phyloP scores from a whole-genome alignment of 176 grass and related monocot genomes.

The Chloris gayana region DNA sequence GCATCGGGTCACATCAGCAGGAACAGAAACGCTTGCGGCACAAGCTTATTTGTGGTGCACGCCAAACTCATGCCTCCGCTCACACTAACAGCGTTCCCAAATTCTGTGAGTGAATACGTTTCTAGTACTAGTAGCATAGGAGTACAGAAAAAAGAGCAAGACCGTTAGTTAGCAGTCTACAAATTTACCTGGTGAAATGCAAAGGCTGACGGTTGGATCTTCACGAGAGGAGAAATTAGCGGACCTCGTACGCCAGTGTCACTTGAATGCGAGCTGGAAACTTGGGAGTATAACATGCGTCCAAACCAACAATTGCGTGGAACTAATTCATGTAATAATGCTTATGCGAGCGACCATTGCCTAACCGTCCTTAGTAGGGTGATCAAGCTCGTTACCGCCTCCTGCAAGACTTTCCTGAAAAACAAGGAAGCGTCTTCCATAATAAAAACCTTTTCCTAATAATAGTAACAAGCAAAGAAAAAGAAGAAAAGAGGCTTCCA shows the following conservation, averaged over 20 bases:
- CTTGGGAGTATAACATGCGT: too few species aligned
- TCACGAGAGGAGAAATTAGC: too few species aligned
- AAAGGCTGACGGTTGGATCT: not conserved
- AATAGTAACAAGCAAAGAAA: not conserved
- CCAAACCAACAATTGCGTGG: not conserved
- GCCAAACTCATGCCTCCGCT: conserved; percentile 29
- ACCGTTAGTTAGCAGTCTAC: not conserved
- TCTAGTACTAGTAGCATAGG: too few species aligned
- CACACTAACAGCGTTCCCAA: not conserved
- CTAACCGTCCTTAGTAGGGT: not conserved
- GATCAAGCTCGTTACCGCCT: not conserved
- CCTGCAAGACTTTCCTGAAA: not conserved
- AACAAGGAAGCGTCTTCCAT: not conserved
- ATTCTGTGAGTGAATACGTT: not conserved
- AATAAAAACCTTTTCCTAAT: not conserved
- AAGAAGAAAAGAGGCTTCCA: not conserved
- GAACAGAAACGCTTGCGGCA: conserved; percentile 42
- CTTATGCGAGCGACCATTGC: not conserved
- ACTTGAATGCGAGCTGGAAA: not conserved
- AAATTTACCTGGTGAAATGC: not conserved
- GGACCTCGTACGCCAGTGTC: not conserved
- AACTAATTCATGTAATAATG: not conserved
- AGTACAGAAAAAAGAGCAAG: not conserved
- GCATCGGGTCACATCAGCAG: conserved; percentile 29
- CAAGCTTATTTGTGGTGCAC: conserved; percentile 25